Conservation (phyloP, 306 rosid genomes). For the Styphnolobium japonicum region DNA sequence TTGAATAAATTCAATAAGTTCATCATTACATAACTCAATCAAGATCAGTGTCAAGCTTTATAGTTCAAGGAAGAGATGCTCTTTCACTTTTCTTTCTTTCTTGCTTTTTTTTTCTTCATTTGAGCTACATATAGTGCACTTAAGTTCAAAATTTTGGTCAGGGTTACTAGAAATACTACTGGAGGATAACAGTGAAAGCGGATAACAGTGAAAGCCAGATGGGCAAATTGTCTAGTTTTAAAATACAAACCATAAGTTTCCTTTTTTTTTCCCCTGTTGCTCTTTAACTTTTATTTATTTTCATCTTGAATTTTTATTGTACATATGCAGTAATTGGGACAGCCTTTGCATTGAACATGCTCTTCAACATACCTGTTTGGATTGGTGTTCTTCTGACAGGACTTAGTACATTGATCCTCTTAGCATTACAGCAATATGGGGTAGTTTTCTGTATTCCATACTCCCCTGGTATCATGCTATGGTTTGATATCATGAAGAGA, state of each 20-base stretch:
- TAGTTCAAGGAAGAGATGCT: neutral
- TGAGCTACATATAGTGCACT: neutral
- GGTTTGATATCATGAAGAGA: neutral
- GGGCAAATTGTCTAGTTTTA: neutral
- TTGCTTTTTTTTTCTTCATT: neutral
- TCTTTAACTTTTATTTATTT: neutral
- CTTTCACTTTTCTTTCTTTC: neutral
- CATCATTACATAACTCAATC: neutral
- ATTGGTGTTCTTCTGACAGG: slow-evolving; percentile 53
- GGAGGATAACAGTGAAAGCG: neutral
- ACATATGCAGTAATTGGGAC: slow-evolving; percentile 47
- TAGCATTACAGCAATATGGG: slow-evolving; percentile 92
- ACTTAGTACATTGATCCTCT: slow-evolving; percentile 54
- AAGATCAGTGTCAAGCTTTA: neutral
- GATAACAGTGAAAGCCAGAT: neutral
- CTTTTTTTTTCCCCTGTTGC: neutral
- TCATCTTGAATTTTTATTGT: slow-evolving; percentile 32
- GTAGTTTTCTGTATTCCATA: slow-evolving; percentile 42
- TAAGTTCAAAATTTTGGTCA: neutral
- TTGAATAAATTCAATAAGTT: slow-evolving; percentile 2
- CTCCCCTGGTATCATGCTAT: neutral
- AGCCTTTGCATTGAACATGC: slow-evolving; percentile 59
- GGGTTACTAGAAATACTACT: neutral
- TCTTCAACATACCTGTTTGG: slow-evolving; percentile 50
- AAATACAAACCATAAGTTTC: neutral